phyloP scores from a whole-genome alignment of 179 eudicot species.

The Drosera spatulata region DNA sequence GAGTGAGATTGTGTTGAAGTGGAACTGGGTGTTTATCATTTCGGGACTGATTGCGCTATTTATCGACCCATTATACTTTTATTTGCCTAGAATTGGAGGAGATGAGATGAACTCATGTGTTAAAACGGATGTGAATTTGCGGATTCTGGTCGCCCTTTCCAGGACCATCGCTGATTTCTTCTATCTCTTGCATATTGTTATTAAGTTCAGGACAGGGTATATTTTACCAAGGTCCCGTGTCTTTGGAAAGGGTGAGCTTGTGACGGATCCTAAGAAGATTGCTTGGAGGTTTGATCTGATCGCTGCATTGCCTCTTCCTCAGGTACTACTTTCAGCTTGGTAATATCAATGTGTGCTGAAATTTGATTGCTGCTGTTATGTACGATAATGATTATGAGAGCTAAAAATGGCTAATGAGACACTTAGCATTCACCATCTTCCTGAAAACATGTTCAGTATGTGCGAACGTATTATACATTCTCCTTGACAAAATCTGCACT shows the following conservation, averaged over 20 bases:
- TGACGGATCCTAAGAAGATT: constrained; percentile 36
- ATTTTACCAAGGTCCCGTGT: constrained; percentile 61
- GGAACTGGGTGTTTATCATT: constrained; percentile 57
- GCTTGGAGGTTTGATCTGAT: constrained; percentile 47
- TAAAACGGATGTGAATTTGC: constrained; percentile 40
- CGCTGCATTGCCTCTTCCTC: constrained; percentile 72
- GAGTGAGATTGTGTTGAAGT: constrained; percentile 35
- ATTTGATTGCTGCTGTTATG: too few relatives aligned
- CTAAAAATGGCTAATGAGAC: too few relatives aligned
- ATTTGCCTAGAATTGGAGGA: constrained; percentile 39
- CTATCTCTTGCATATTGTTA: constrained; percentile 42
- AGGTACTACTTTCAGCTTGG: constrained; percentile 15
- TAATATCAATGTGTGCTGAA: too few relatives aligned
- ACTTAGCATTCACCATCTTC: too few relatives aligned
- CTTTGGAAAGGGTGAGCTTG: constrained; percentile 73
- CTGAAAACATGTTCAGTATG: too few relatives aligned
- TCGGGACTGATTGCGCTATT: constrained; percentile 57
- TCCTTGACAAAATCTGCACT: too few relatives aligned
- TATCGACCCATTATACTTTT: constrained; percentile 69
- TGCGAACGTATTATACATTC: too few relatives aligned
- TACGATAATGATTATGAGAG: too few relatives aligned
- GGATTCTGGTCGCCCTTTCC: constrained; percentile 44
- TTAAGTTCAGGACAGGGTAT: constrained; percentile 55
- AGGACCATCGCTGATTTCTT: constrained; percentile 51
- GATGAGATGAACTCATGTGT: constrained; percentile 26